Evolutionary conservation across 805 yeast genomes (phyloP).

Genomic region (Saccharomycopsis fermentans): DNA sequence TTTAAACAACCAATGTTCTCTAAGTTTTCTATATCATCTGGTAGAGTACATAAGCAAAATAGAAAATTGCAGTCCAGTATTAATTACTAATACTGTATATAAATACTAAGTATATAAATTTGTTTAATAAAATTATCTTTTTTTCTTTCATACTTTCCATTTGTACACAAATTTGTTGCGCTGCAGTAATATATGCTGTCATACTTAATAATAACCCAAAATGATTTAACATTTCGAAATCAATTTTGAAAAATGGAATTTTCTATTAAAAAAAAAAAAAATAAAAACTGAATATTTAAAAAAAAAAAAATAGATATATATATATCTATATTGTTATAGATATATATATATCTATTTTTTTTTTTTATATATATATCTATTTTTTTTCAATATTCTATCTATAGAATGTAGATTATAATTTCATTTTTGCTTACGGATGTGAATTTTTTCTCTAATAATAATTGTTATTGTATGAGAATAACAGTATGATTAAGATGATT

Average conservation of each 20-base stretch:
- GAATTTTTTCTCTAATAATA: too few relatives aligned
- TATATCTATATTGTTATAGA: too few relatives aligned
- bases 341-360: too few relatives aligned
- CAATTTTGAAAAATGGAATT: not conserved
- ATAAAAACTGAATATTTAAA: too few relatives aligned
- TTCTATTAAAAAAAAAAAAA: not conserved
- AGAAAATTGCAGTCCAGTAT: not conserved
- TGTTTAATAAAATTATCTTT: too few relatives aligned
- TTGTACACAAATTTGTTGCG: not conserved
- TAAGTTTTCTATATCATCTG: not conserved
- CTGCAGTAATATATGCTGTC: not conserved
- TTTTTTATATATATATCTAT: too few relatives aligned
- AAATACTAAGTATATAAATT: not conserved
- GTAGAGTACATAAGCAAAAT: not conserved
- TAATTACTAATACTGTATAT: not conserved
- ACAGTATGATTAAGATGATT: too few relatives aligned
- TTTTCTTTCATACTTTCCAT: not conserved
- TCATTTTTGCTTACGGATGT: too few relatives aligned
- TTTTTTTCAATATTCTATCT: too few relatives aligned
- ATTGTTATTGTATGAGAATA: too few relatives aligned
- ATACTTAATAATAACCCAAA: not conserved
- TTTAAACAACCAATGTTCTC: not conserved
- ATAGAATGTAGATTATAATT: too few relatives aligned
- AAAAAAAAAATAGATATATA: too few relatives aligned
- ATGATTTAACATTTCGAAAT: not conserved